A percentile compares a stretch with the other conserved stretches of the same genome.
phyloP scores from a whole-genome alignment of 1,284 basidiomycete species.

The Trichosporon inkin region DNA sequence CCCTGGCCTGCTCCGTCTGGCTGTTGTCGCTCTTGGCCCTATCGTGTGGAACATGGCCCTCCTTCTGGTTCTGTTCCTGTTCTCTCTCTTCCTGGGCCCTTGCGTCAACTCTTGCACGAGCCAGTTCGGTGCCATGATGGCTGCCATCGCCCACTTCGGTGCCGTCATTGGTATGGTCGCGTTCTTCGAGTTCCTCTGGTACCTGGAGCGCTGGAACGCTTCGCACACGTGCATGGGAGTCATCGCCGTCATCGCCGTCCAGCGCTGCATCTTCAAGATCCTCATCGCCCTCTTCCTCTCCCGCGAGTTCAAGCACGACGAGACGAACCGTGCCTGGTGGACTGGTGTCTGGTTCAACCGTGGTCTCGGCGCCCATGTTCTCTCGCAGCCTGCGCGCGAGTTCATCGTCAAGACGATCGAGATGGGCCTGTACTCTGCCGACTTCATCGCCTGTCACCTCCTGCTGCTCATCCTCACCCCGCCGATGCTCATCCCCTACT shows the following conservation, averaged over 20 bases:
- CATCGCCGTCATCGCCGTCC: conserved; percentile 78
- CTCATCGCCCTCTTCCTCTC: conserved; percentile 87
- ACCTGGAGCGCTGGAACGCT: conserved; percentile 86
- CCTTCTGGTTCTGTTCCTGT: conserved; percentile 77
- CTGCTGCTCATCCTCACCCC: conserved; percentile 70
- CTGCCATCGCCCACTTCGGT: conserved; percentile 74
- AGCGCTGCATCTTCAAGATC: conserved; percentile 85
- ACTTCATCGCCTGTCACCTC: conserved; percentile 57
- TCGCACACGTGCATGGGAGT: conserved; percentile 86
- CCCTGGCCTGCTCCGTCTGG: conserved; percentile 83
- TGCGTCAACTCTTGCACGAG: conserved; percentile 72
- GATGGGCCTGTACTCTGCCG: conserved; percentile 88
- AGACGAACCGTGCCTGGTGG: conserved; percentile 97
- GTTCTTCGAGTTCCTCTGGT: conserved; percentile 95
- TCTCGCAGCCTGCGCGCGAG: conserved; percentile 91
- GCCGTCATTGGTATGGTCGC: conserved; percentile 77
- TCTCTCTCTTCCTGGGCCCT: conserved; percentile 88
- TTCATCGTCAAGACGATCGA: conserved; percentile 95
- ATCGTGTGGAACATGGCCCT: conserved; percentile 93
- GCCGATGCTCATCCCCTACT: conserved; percentile 78
- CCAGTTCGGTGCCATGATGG: conserved; percentile 84
- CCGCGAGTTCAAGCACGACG: conserved; percentile 95
- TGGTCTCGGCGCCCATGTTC: conserved; percentile 76
- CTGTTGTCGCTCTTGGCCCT: conserved; percentile 87
- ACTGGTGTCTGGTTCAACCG: conserved; percentile 91